Conservation (phyloP, 2,329 filamentous ascomycete species). For the Colletotrichum scovillei region DNA sequence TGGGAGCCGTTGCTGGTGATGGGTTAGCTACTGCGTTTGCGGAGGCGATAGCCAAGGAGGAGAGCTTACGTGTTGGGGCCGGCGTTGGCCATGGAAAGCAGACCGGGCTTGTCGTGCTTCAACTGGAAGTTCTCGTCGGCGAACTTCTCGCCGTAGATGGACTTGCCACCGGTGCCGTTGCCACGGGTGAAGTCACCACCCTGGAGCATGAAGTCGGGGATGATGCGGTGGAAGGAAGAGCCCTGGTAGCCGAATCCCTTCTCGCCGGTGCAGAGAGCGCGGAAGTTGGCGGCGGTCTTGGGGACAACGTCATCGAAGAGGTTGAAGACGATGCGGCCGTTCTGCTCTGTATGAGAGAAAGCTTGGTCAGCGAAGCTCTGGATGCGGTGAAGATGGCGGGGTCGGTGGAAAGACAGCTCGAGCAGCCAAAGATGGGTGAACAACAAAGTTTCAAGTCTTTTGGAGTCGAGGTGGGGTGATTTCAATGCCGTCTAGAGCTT, state of each 20-base stretch:
- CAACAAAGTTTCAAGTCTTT: constrained; percentile 2
- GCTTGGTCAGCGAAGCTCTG: constrained; percentile 26
- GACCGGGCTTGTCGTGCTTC: constrained; percentile 79
- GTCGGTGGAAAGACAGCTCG: not conserved
- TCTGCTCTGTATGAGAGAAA: constrained; percentile 68
- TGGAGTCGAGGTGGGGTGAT: constrained; percentile 25
- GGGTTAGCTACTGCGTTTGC: constrained; percentile 42
- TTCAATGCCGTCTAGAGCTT: not conserved
- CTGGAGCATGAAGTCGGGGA: constrained; percentile 95
- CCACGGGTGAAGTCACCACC: constrained; percentile 94
- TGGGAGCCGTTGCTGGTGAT: constrained; percentile 89
- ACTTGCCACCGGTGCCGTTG: constrained; percentile 91
- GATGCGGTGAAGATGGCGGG: not conserved
- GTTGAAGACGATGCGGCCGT: constrained; percentile 86
- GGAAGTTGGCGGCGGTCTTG: constrained; percentile 90
- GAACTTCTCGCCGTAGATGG: constrained; percentile 96
- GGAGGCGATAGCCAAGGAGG: not conserved
- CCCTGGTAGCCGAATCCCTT: constrained; percentile 86
- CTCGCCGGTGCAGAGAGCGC: constrained; percentile 82
- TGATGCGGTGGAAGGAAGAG: constrained; percentile 92
- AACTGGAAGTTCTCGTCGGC: constrained; percentile 89
- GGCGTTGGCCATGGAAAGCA: constrained; percentile 95
- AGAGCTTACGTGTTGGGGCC: constrained; percentile 85
- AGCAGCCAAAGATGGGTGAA: not conserved
- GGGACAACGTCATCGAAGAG: constrained; percentile 89